A percentile compares a stretch with the other conserved stretches of the same genome.
Evolutionary conservation across 23 red algal species (phyloP).

Genomic region (Agarophyton chilense): DNA sequence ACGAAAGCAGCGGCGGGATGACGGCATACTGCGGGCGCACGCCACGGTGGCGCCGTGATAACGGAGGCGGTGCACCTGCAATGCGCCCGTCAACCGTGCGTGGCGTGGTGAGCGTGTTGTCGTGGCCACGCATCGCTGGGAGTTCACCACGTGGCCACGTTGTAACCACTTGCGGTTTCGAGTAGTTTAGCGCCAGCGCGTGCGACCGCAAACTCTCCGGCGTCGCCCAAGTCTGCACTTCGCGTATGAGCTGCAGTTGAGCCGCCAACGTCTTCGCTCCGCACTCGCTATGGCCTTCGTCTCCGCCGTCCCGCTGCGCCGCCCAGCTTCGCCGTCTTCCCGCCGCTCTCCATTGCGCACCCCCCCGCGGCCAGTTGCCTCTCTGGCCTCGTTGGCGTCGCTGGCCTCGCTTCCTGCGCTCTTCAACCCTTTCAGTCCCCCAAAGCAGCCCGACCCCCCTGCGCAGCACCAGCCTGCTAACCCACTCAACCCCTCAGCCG

Average conservation of each 20-base stretch:
- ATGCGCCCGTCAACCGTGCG: constrained; percentile 1
- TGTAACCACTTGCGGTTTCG: not conserved
- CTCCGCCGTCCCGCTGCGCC: not conserved
- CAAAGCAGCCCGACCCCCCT: constrained; percentile 40
- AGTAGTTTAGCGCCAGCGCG: not conserved
- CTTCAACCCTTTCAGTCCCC: constrained; percentile 50
- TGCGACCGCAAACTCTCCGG: not conserved
- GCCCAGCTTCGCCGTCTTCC: not conserved
- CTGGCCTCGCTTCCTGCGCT: not conserved
- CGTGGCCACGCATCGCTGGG: not conserved
- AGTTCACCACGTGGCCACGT: not conserved
- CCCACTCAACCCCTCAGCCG: not conserved
- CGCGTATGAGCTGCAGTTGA: too few species aligned
- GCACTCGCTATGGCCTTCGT: constrained; percentile 4
- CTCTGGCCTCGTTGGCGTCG: not conserved
- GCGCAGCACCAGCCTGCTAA: not conserved
- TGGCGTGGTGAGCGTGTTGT: not conserved
- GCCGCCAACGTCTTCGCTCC: not conserved
- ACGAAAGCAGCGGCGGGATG: constrained; percentile 10
- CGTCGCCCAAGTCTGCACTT: too few species aligned
- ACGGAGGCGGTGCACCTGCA: constrained; percentile 11
- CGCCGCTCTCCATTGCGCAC: not conserved
- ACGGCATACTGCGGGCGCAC: not conserved
- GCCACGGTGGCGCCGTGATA: constrained; percentile 8
- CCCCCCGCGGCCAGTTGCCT: not conserved